phyloP scores from a whole-genome alignment of 129 eudicot genomes.

The Centrapalus pauciflorus region DNA sequence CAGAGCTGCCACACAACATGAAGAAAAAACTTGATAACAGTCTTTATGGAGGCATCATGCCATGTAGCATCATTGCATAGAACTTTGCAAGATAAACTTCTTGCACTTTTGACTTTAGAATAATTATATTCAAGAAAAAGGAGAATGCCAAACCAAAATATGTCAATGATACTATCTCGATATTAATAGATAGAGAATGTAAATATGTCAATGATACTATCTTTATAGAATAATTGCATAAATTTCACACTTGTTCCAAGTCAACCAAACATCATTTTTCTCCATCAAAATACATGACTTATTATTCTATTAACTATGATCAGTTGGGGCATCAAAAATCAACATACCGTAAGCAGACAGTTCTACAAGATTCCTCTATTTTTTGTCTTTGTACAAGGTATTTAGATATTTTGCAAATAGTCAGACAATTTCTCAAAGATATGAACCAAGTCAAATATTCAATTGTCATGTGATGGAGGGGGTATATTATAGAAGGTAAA shows the following conservation, averaged over 20 bases:
- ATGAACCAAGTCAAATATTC: background rate
- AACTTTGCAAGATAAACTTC: background rate
- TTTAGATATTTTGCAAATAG: background rate
- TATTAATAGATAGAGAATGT: background rate
- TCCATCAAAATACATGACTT: background rate
- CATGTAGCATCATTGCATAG: background rate
- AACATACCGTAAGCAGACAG: background rate
- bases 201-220: too few species aligned
- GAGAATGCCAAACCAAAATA: background rate
- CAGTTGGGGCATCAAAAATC: background rate
- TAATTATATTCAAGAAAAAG: background rate
- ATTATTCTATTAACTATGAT: background rate
- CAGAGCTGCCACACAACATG: slow-evolving; percentile 55
- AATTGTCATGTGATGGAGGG: background rate
- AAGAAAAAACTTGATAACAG: background rate
- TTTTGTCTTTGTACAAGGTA: background rate
- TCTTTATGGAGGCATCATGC: background rate
- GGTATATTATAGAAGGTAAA: too few species aligned
- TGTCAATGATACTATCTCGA: background rate
- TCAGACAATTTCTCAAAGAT: background rate
- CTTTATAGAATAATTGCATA: background rate
- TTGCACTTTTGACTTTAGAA: background rate
- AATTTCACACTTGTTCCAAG: background rate
- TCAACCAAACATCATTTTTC: background rate
- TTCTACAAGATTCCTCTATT: slow-evolving; percentile 9